Conservation (phyloP, 2,329 filamentous ascomycete genomes). For the Colletotrichum musae region DNA sequence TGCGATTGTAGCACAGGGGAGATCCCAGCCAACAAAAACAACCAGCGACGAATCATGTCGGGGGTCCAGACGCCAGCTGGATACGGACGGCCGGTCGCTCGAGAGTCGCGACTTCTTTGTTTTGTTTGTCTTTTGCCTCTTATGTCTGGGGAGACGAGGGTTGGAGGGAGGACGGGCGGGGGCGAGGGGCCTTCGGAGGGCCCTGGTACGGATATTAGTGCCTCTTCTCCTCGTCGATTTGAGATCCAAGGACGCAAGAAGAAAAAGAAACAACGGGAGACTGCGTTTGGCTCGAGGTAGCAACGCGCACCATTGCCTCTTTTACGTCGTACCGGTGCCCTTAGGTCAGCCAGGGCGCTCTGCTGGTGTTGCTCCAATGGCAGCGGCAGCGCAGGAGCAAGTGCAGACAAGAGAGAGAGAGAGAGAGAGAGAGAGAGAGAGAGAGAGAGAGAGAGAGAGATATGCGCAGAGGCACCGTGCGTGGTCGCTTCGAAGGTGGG, state of each 20-base stretch:
- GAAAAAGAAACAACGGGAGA: conserved; percentile 7
- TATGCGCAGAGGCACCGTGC: conserved; percentile 20
- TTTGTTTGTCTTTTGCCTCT: conserved; percentile 33
- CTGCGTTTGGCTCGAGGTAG: neutral
- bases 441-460: neutral
- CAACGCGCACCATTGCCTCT: conserved; percentile 1
- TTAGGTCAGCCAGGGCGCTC: conserved; percentile 19
- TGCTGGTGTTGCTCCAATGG: conserved; percentile 18
- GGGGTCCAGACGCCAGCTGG: conserved; percentile 20
- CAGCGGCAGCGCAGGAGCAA: conserved; percentile 18
- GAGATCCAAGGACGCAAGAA: conserved; percentile 2
- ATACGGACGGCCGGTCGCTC: conserved; percentile 4
- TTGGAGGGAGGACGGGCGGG: conserved; percentile 24
- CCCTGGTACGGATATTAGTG: neutral
- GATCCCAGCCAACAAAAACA: neutral
- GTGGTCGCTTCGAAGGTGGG: conserved; percentile 20
- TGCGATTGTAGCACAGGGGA: neutral
- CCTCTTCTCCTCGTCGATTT: conserved; percentile 14
- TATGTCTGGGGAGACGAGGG: neutral
- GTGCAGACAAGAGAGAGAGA: neutral
- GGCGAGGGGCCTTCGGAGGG: conserved; percentile 1
- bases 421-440: neutral
- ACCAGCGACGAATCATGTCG: conserved; percentile 34
- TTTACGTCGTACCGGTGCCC: conserved; percentile 19
- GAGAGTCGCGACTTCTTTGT: conserved; percentile 26